Evolutionary conservation across 208 protist species (phyloP).

Genomic region (Trypanosoma platydactyli): DNA sequence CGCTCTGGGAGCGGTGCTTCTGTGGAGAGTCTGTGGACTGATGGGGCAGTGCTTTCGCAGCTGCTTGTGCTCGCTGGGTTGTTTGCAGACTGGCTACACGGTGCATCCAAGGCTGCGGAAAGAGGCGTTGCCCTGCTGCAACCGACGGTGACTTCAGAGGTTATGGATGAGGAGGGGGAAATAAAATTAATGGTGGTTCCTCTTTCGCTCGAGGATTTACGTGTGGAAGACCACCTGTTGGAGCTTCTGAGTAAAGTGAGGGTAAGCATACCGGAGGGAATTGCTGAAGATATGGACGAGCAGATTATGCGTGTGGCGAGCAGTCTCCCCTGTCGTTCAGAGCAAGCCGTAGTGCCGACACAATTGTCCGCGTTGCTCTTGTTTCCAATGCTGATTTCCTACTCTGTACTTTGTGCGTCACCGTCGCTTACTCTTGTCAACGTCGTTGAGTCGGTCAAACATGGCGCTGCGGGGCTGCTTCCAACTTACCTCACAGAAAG

Average conservation of each 20-base stretch:
- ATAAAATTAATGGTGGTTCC: neutral
- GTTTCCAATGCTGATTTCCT: conserved; percentile 33
- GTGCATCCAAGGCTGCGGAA: neutral
- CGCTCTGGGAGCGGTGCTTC: neutral
- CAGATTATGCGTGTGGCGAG: conserved; percentile 25
- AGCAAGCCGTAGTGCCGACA: neutral
- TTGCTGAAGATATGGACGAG: conserved; percentile 20
- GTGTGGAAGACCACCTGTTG: conserved; percentile 3
- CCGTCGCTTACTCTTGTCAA: conserved; percentile 9
- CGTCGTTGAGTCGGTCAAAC: conserved; percentile 21
- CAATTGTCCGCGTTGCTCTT: conserved; percentile 25
- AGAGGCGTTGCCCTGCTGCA: conserved; percentile 1
- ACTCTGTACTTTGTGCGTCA: conserved; percentile 19
- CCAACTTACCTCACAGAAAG: conserved; percentile 25
- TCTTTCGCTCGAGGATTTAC: neutral
- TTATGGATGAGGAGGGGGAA: neutral
- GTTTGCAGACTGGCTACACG: conserved; percentile 23
- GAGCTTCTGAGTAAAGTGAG: conserved; percentile 14
- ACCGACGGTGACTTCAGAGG: neutral
- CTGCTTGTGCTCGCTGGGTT: conserved; percentile 24
- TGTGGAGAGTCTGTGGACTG: conserved; percentile 29
- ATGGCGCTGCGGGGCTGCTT: conserved; percentile 15
- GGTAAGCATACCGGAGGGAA: conserved; percentile 17
- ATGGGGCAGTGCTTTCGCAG: conserved; percentile 3
- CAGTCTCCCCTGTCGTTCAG: neutral